Evolutionary conservation across 306 rosid genomes (phyloP).

Genomic region (Sicyos baderoa): DNA sequence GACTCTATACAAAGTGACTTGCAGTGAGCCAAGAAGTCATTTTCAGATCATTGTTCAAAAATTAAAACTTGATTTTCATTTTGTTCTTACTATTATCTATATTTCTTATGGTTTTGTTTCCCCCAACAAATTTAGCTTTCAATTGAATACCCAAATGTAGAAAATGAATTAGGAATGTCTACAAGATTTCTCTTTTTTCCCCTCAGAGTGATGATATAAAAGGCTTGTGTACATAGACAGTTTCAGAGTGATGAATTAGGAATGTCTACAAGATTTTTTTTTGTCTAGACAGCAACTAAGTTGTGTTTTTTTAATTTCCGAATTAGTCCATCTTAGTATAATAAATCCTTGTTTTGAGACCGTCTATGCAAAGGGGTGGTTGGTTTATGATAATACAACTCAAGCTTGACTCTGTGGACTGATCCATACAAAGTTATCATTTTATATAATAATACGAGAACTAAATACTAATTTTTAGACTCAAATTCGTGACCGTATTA

Average conservation of each 20-base stretch:
- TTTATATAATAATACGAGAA: no score
- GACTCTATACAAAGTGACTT: neutral
- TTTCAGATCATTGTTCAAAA: slow-evolving; percentile 1
- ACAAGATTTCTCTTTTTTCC: neutral
- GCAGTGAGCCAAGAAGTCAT: neutral
- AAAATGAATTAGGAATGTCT: slow-evolving; percentile 26
- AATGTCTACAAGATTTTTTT: no score
- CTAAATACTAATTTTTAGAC: no score
- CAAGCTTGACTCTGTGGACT: no score
- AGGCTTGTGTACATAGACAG: slow-evolving; percentile 15
- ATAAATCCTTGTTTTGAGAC: no score
- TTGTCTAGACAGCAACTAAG: no score
- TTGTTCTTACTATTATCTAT: neutral
- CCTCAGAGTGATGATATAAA: no score
- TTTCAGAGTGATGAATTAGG: no score
- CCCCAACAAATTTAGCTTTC: slow-evolving; percentile 25
- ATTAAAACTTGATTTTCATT: slow-evolving; percentile 2
- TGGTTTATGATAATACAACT: no score
- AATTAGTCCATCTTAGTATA: neutral
- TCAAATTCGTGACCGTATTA: no score
- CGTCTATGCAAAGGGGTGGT: no score
- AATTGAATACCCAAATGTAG: slow-evolving; percentile 46
- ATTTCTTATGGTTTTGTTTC: slow-evolving; percentile 21
- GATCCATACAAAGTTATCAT: no score
- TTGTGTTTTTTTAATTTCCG: neutral